phyloP scores from a whole-genome alignment of 176 grass and related monocot genomes.

The Ananas comosus region DNA sequence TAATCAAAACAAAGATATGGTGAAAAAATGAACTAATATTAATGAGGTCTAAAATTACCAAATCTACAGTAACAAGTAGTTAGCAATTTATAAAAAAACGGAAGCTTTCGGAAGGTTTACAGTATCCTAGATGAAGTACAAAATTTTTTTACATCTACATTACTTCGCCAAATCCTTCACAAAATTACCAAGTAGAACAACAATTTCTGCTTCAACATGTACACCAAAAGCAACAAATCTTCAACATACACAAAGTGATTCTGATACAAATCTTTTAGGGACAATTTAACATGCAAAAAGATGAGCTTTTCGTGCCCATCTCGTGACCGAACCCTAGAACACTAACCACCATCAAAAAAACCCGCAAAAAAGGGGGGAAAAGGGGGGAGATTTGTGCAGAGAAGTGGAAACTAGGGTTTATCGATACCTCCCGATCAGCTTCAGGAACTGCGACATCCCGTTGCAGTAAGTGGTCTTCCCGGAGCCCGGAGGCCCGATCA shows the following conservation, averaged over 20 bases:
- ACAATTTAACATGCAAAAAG: not conserved
- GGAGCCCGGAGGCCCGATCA: slow-evolving; percentile 88
- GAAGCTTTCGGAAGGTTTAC: too few relatives aligned
- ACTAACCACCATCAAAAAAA: not conserved
- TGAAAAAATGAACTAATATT: too few relatives aligned
- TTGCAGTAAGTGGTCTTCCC: slow-evolving; percentile 99
- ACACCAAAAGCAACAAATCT: not conserved
- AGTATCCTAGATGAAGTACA: too few relatives aligned
- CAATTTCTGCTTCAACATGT: too few relatives aligned
- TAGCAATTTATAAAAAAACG: too few relatives aligned
- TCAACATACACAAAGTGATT: not conserved
- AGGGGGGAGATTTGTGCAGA: not conserved
- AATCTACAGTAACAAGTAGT: too few relatives aligned
- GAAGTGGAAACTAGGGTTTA: not conserved
- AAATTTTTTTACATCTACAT: too few relatives aligned
- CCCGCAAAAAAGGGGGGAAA: not conserved
- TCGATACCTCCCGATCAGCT: slow-evolving; percentile 49
- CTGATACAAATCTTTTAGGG: not conserved
- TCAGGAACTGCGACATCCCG: slow-evolving; percentile 93
- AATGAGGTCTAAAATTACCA: too few relatives aligned
- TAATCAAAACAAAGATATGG: too few relatives aligned
- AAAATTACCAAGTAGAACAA: not conserved
- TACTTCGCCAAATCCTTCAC: not conserved
- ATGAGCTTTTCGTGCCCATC: not conserved
- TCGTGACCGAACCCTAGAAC: not conserved